Evolutionary conservation across 1,139 yeast genomes (phyloP), one percentile per base, ranked within the genome.

Genomic region (Hanseniaspora uvarum): DNA sequence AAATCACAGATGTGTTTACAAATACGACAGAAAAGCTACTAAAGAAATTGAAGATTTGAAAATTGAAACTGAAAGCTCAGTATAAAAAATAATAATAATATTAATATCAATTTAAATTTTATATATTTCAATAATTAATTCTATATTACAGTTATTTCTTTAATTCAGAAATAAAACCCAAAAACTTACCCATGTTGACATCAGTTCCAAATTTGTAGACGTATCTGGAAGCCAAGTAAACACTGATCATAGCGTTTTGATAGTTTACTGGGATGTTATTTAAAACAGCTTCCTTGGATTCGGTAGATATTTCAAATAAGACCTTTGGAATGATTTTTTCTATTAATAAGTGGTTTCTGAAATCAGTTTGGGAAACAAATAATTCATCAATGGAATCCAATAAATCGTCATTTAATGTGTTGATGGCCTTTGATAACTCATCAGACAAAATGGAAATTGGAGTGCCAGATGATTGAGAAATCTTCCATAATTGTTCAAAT

Each of bases 181-280:
- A 58, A 57, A 67, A 67, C 49, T 63, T 65, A 43, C 68, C 70
- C 55, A 67, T 64, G 56, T 66, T 65, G 44, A 66, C 65, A 62
- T 79, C 87, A 60, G 83, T 78, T 54, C 97, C 96, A 65, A 83
- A 77, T 52, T 86, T 78, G 70, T 92, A 92, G 58, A 92, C 95
- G 69, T 86, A 92, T 56, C 85, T 77, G 44, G 96, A 86, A 16
- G 96, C 94, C 63, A 92, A 76, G 65, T 81, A 84, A 45, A 95
- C 86, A 53, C 96, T 96, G 67, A 92, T 86, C 60, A 92, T 79
- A 12, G 96, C 95, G 65, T 81, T 82, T 66, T 89, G 75, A 68
- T 92, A 92, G 57, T 94, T 78, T 58, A 78, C 87, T 18, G 98
- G 98, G 52, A 92, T 94, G 62, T 94, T 80, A 47, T 73, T 63